Conservation (phyloP, 805 yeast species). For the Wickerhamiella occidentalis region DNA sequence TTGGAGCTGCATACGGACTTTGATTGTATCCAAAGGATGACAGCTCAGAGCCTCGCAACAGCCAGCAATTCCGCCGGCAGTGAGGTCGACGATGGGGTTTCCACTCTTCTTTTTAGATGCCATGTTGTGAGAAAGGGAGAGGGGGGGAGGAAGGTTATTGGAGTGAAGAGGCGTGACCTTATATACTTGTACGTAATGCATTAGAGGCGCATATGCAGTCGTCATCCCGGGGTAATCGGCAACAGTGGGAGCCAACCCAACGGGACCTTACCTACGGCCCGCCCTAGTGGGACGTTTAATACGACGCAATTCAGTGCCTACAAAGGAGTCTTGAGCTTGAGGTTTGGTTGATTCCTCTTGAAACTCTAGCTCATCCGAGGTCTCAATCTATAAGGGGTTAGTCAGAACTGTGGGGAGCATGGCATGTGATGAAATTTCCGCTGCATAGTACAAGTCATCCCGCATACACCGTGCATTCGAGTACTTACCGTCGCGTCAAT, state of each 20-base stretch:
- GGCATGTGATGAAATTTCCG: constrained; percentile 9
- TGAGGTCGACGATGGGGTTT: constrained; percentile 27
- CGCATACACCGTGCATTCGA: constrained; percentile 1
- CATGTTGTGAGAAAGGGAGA: constrained; percentile 6
- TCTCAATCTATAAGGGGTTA: constrained; percentile 12
- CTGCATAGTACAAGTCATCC: neutral
- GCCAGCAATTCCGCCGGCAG: constrained; percentile 97
- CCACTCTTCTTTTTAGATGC: constrained; percentile 21
- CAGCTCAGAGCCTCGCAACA: constrained; percentile 94
- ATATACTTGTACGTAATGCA: constrained; percentile 11
- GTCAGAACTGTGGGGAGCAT: constrained; percentile 12
- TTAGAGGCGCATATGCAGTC: constrained; percentile 3
- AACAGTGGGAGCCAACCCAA: no score
- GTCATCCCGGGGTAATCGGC: constrained; percentile 1
- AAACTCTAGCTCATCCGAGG: constrained; percentile 11
- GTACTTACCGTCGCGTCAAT: constrained; percentile 19
- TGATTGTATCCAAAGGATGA: constrained; percentile 95
- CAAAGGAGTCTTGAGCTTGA: neutral
- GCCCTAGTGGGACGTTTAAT: constrained; percentile 21
- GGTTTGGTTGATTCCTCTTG: neutral
- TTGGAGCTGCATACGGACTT: constrained; percentile 92
- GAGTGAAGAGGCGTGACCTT: neutral
- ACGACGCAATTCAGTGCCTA: constrained; percentile 6
- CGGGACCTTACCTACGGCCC: constrained; percentile 19
- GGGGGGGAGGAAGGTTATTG: neutral